Conservation (phyloP, 2,329 filamentous ascomycete genomes). For the Verticillium nubilum region DNA sequence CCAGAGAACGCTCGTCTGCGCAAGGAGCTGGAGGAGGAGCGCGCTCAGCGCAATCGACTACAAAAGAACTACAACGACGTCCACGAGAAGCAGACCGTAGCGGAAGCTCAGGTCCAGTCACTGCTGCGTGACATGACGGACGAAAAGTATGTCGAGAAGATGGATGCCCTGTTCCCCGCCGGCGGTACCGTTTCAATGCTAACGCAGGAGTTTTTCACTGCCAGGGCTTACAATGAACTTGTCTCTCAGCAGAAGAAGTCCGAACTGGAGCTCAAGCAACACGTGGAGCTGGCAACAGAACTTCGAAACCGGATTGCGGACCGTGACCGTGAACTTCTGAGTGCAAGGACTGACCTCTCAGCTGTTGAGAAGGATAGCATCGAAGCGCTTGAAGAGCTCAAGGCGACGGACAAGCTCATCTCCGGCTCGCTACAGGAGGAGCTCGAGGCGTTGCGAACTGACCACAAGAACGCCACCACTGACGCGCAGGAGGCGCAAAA, state of each 20-base stretch:
- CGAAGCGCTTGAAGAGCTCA: constrained; percentile 52
- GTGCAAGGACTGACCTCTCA: constrained; percentile 46
- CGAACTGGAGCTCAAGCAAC: constrained; percentile 32
- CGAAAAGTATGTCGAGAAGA: constrained; percentile 47
- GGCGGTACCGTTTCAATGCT: constrained; percentile 28
- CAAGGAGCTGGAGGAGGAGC: constrained; percentile 50
- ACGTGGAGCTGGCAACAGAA: constrained; percentile 22
- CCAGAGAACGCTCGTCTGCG: constrained; percentile 50
- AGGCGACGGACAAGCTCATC: constrained; percentile 53
- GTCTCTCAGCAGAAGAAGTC: constrained; percentile 42
- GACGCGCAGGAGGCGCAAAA: constrained; percentile 54
- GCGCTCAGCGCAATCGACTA: constrained; percentile 42
- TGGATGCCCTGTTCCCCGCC: constrained; percentile 7
- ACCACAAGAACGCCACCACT: constrained; percentile 40
- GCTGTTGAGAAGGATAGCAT: constrained; percentile 49
- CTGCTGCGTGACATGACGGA: constrained; percentile 30
- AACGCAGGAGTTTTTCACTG: constrained; percentile 42
- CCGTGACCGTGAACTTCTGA: constrained; percentile 49
- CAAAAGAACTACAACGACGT: constrained; percentile 50
- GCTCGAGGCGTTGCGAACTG: constrained; percentile 48
- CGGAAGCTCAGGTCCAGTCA: constrained; percentile 47
- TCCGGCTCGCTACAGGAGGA: constrained; percentile 53
- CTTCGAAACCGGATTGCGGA: constrained; percentile 46
- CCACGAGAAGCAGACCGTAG: constrained; percentile 52
- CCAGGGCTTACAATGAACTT: constrained; percentile 46